These are phyloP conservation scores for Achaetomiella virescens DNA, from an alignment of 495 filamentous ascomycete genomes.

Conservation along the genomic window DNA sequence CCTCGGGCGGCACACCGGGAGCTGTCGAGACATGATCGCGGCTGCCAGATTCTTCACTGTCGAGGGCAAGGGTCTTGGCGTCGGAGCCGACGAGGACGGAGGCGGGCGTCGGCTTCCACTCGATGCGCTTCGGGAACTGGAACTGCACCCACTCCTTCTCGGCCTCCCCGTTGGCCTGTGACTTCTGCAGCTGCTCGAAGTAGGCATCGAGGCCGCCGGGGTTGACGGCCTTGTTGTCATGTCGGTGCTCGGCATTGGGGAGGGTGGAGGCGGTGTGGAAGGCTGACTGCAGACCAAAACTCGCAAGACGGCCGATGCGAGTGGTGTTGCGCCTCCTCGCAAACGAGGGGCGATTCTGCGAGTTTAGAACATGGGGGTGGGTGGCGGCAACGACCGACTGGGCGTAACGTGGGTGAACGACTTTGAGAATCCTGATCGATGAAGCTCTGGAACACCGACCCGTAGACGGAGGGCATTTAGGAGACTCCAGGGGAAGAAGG, in stretches of 20 bases:
- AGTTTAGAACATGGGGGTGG: constrained; percentile 74
- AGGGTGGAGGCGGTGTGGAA: constrained; percentile 52
- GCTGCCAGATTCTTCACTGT: constrained; percentile 20
- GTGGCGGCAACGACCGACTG: constrained; percentile 95
- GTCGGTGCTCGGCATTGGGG: constrained; percentile 33
- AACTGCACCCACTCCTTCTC: constrained; percentile 86
- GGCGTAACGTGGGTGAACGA: constrained; percentile 93
- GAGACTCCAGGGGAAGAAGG: constrained; percentile 39
- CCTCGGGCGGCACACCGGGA: constrained; percentile 26
- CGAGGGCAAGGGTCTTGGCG: constrained; percentile 36
- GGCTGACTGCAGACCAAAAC: constrained; percentile 66
- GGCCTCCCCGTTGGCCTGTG: constrained; percentile 53
- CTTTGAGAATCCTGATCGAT: constrained; percentile 95
- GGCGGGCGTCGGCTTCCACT: constrained; percentile 64
- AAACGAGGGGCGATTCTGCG: constrained; percentile 54
- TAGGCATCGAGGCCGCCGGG: constrained; percentile 70
- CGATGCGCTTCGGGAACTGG: constrained; percentile 77
- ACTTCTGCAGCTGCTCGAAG: constrained; percentile 79
- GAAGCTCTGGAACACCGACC: constrained; percentile 66
- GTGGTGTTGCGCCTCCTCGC: constrained; percentile 38
- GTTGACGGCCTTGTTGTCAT: constrained; percentile 35
- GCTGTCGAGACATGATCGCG: constrained; percentile 11
- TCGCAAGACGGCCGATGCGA: constrained; percentile 51
- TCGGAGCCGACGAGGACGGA: constrained; percentile 47
- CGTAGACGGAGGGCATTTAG: constrained; percentile 59